Percentiles rank a stretch among this genome's conserved stretches.
These are phyloP conservation scores for Anthoceros angustus DNA, from an alignment of 225 moss, liverwort and hornwort genomes.

Conservation along the genomic window DNA sequence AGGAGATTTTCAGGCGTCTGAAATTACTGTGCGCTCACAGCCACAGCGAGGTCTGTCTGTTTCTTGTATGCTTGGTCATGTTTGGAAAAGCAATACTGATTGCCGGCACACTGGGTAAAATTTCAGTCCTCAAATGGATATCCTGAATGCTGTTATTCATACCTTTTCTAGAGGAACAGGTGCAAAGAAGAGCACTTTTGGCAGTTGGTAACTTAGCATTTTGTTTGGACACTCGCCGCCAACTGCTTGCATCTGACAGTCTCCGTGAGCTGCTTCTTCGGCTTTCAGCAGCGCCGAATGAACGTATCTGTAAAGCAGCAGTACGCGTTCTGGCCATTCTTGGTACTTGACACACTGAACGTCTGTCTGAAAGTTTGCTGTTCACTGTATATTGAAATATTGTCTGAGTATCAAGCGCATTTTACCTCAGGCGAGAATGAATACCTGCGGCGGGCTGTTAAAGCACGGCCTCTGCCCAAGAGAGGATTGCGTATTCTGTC, in stretches of 20 bases:
- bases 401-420: neutral
- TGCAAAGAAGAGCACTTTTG: constrained; percentile 78
- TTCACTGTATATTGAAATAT: neutral
- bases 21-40: constrained; percentile 71
- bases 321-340: constrained; percentile 93
- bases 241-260: constrained; percentile 86
- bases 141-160: neutral
- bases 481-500: constrained; percentile 91
- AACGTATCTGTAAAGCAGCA: constrained; percentile 73
- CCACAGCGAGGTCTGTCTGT: constrained; percentile 50
- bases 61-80: neutral
- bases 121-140: neutral
- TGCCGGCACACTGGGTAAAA: neutral
- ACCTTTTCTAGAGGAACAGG: constrained; percentile 36
- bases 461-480: constrained; percentile 65
- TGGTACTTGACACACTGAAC: constrained; percentile 59
- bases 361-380: neutral
- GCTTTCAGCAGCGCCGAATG: constrained; percentile 61
- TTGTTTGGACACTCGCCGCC: constrained; percentile 85
- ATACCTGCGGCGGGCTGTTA: constrained; percentile 74
- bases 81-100: neutral
- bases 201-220: constrained; percentile 94
- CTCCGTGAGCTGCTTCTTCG: constrained; percentile 90
- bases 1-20: constrained; percentile 88
- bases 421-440: constrained; percentile 78